phyloP scores from a whole-genome alignment of 805 yeast species.

The Pichia sporocuriosa region DNA sequence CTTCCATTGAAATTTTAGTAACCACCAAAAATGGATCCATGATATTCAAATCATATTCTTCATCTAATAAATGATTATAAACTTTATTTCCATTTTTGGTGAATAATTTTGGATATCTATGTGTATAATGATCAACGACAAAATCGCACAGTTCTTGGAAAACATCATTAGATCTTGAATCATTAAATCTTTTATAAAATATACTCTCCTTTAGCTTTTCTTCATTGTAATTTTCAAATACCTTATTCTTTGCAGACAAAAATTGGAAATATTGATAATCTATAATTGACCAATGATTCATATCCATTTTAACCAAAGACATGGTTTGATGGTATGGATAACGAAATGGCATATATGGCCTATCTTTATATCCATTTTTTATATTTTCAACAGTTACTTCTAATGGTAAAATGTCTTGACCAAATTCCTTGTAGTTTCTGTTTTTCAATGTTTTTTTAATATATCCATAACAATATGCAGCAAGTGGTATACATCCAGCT shows the following conservation, averaged over 20 bases:
- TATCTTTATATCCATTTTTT: constrained; percentile 24
- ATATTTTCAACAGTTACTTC: constrained; percentile 17
- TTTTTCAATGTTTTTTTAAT: neutral
- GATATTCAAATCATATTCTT: constrained; percentile 37
- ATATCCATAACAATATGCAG: constrained; percentile 4
- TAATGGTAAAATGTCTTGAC: constrained; percentile 16
- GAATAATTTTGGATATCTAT: constrained; percentile 40
- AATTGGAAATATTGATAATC: constrained; percentile 40
- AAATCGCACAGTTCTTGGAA: constrained; percentile 37
- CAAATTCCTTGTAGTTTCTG: constrained; percentile 12
- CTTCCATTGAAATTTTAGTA: constrained; percentile 44
- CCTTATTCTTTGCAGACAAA: constrained; percentile 34
- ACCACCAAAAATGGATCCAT: constrained; percentile 40
- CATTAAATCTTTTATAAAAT: constrained; percentile 32
- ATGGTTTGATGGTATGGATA: constrained; percentile 51
- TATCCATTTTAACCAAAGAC: constrained; percentile 42
- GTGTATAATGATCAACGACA: constrained; percentile 36
- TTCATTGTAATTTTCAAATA: constrained; percentile 35
- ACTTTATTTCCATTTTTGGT: constrained; percentile 30
- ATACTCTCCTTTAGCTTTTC: constrained; percentile 23
- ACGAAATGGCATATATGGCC: constrained; percentile 49
- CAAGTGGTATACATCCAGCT: constrained; percentile 11
- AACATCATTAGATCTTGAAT: constrained; percentile 30
- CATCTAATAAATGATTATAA: constrained; percentile 37
- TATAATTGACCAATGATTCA: constrained; percentile 47